phyloP scores from a whole-genome alignment of 2,329 filamentous ascomycete species.

The Colletotrichum phormii region DNA sequence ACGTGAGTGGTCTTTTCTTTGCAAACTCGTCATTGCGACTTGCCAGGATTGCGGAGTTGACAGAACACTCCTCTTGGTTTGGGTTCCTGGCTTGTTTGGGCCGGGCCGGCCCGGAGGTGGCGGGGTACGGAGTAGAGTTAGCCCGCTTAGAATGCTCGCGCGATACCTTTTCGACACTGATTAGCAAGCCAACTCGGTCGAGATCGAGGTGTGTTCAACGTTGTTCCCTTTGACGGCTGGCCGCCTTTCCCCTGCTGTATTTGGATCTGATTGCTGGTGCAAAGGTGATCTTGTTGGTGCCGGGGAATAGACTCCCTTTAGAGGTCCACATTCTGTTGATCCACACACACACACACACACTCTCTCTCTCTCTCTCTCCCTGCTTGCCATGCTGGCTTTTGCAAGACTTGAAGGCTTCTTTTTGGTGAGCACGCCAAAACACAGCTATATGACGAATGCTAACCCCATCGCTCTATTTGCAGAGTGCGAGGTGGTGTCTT shows the following conservation, averaged over 20 bases:
- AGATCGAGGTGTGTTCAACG: background rate
- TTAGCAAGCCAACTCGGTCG: background rate
- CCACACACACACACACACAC: background rate
- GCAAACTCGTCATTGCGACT: background rate
- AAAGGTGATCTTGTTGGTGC: background rate
- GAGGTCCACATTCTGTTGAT: background rate
- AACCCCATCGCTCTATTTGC: background rate
- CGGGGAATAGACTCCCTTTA: background rate
- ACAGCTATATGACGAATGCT: background rate
- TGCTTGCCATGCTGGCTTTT: background rate
- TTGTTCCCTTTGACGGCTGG: background rate
- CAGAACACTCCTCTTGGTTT: background rate
- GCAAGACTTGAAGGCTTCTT: background rate
- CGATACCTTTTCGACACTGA: background rate
- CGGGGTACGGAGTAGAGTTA: background rate
- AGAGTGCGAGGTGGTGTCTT: background rate
- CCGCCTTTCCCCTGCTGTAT: background rate
- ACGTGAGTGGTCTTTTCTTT: background rate
- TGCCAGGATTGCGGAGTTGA: background rate
- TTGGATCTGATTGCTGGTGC: too few relatives aligned
- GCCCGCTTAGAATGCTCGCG: background rate
- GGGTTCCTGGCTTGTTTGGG: background rate
- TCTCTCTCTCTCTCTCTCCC: too few relatives aligned
- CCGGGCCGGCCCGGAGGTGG: background rate
- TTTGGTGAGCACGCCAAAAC: conserved; percentile 4